Base-by-base conservation (phyloP, 345 rosid genomes). In the Cardamine occulta region DNA sequence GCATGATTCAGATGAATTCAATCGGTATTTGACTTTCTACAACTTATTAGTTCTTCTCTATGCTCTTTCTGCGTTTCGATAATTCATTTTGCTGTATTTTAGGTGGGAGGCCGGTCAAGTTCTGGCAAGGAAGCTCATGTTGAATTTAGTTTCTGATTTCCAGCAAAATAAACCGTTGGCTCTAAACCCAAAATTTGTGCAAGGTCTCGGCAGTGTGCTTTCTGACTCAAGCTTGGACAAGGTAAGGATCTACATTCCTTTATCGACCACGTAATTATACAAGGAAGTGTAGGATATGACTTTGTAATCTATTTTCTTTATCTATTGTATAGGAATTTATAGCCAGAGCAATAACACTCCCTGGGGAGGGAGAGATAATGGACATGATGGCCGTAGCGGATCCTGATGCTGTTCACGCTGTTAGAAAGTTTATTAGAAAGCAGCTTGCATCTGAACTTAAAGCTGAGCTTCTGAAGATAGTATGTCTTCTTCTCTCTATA, bases 81-180 rank as follows among this genome's bases (percentile, higher is more conserved):
- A 45, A 55, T 74, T 65, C 47, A 47, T 44, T 21, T 67, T 66
- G 76, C 62, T 68, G 14, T 58, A 66, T 82, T 71, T 80, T 75
- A 92, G 99, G 51, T 95, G 98, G 99, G 99, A 95, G 85, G 96
- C 99, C 3, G 99, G 98, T 57, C 99, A 95, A 79, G 73, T 93
- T 60, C 79, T 95, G 77, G 98, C 90, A 47, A 86, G 97, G 84
- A 89, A 95, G 82, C 86, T 93, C 75, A 95, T 95, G 94, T 89
- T 95, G 13, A 84, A 83, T 79, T 80, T 95, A 82, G 99, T 93
- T 62, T 69, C 86, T 26, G 98, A 89, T 81, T 89, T 86, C 82
- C 99, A 88, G 62, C 89, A 88, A 77, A 84, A 80, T 56, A 89
- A 84, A 72, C 82, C 91, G 0, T 80, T 93, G 83, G 82, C 63